A percentile compares a stretch with the other conserved stretches of the same genome.
phyloP scores from a whole-genome alignment of 2,329 filamentous ascomycete species.

The Tolypocladium capitatum region DNA sequence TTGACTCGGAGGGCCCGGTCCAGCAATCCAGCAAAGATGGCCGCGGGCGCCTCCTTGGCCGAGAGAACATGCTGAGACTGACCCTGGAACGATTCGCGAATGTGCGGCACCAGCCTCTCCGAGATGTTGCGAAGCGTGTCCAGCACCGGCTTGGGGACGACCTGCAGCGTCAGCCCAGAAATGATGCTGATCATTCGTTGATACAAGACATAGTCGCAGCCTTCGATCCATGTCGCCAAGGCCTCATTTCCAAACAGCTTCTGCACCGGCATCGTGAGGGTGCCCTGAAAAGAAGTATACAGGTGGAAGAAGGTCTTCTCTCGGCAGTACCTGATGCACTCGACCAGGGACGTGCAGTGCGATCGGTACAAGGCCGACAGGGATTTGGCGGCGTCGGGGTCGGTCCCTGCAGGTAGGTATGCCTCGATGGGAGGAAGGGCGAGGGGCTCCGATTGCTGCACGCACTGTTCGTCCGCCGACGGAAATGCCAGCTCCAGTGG shows the following conservation, averaged over 20 bases:
- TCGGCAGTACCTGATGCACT: constrained; percentile 91
- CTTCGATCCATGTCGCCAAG: constrained; percentile 83
- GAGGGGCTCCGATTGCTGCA: constrained; percentile 53
- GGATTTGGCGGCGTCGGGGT: constrained; percentile 75
- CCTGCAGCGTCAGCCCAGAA: constrained; percentile 76
- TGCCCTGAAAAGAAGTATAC: constrained; percentile 90
- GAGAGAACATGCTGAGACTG: constrained; percentile 76
- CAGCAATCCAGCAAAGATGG: constrained; percentile 74
- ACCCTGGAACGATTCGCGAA: constrained; percentile 71
- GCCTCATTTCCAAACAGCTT: constrained; percentile 74
- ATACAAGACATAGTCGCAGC: constrained; percentile 91
- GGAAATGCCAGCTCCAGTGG: constrained; percentile 47
- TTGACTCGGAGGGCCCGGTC: constrained; percentile 86
- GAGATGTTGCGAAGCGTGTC: constrained; percentile 82
- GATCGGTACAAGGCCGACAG: constrained; percentile 81
- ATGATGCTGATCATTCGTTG: constrained; percentile 94
- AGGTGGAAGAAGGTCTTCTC: constrained; percentile 94
- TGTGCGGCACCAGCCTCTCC: constrained; percentile 64
- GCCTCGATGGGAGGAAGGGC: constrained; percentile 73
- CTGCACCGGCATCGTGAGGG: constrained; percentile 90
- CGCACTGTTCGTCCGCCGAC: constrained; percentile 36
- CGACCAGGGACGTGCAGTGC: constrained; percentile 88
- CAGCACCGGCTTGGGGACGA: constrained; percentile 76
- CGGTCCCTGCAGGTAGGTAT: constrained; percentile 70
- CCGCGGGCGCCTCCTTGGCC: constrained; percentile 78